phyloP scores from a whole-genome alignment of 768 basidiomycete genomes.

The Mycena pura region DNA sequence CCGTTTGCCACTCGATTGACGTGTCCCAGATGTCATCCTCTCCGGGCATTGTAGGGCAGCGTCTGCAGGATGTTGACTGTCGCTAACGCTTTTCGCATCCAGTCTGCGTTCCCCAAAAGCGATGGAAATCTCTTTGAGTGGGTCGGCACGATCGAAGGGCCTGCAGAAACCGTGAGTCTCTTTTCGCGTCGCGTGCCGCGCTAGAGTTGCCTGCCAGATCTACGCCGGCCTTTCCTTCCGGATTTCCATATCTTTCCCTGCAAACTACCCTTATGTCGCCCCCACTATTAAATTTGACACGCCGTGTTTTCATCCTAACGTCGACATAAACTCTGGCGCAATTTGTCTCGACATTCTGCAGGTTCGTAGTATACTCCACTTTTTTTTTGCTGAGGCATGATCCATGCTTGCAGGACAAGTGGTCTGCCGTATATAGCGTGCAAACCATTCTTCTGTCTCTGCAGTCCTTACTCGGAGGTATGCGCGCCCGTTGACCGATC shows the following conservation, averaged over 20 bases:
- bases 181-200: slow-evolving; percentile 14
- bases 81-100: slow-evolving; percentile 10
- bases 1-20: not conserved
- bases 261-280: slow-evolving; percentile 88
- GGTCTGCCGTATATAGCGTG: slow-evolving; percentile 93
- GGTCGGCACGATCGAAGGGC: slow-evolving; percentile 88
- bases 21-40: slow-evolving; percentile 78
- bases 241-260: slow-evolving; percentile 83
- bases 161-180: slow-evolving; percentile 71
- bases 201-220: slow-evolving; percentile 44
- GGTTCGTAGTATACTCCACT: slow-evolving; percentile 48
- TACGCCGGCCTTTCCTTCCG: slow-evolving; percentile 84
- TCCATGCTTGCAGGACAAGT: slow-evolving; percentile 71
- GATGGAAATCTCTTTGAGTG: slow-evolving; percentile 91
- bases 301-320: slow-evolving; percentile 91
- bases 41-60: slow-evolving; percentile 79
- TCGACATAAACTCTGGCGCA: slow-evolving; percentile 76
- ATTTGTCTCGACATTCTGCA: slow-evolving; percentile 91
- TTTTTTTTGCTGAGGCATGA: slow-evolving; percentile 15
- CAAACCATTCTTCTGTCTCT: slow-evolving; percentile 88
- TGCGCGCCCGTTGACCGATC: slow-evolving; percentile 28
- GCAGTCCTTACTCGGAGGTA: slow-evolving; percentile 88
- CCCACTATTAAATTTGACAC: slow-evolving; percentile 89
- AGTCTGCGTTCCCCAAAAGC: slow-evolving; percentile 91
- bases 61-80: not conserved